Evolutionary conservation across 2,329 filamentous ascomycete genomes (phyloP).

Genomic region (Apiospora aurea): DNA sequence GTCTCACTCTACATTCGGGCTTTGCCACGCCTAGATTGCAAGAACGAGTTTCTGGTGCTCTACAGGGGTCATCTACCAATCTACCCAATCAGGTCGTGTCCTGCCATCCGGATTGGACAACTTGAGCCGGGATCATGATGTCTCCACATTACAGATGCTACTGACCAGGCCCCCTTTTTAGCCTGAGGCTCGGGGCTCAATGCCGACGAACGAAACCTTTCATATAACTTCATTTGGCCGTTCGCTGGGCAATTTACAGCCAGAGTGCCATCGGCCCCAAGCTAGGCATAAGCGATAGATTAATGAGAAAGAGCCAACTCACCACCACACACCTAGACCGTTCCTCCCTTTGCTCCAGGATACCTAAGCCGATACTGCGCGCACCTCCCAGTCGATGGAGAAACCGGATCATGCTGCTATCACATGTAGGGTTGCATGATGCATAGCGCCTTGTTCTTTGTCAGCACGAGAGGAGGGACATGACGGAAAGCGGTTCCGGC

Average conservation of each 20-base stretch:
- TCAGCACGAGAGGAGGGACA: no score
- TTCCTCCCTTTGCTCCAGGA: background rate
- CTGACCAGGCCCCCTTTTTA: constrained; percentile 10
- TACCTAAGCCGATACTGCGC: constrained; percentile 1
- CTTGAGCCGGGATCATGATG: background rate
- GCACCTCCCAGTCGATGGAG: background rate
- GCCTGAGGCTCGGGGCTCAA: constrained; percentile 22
- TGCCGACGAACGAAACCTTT: constrained; percentile 13
- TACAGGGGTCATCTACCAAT: background rate
- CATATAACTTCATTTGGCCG: constrained; percentile 24
- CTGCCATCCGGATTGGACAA: background rate
- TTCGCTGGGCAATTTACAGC: constrained; percentile 1
- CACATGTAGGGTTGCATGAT: background rate
- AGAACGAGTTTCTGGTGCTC: background rate
- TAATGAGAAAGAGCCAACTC: background rate
- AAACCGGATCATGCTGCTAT: background rate
- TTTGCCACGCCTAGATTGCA: no score
- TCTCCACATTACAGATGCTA: background rate
- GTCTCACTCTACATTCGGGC: background rate
- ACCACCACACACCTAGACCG: background rate
- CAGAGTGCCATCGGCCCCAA: background rate
- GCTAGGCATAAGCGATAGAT: background rate
- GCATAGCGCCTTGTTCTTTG: background rate
- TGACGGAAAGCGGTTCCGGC: no score
- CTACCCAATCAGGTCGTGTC: constrained; percentile 3